phyloP scores from a whole-genome alignment of 176 grass and related monocot species.

The Canna indica region DNA sequence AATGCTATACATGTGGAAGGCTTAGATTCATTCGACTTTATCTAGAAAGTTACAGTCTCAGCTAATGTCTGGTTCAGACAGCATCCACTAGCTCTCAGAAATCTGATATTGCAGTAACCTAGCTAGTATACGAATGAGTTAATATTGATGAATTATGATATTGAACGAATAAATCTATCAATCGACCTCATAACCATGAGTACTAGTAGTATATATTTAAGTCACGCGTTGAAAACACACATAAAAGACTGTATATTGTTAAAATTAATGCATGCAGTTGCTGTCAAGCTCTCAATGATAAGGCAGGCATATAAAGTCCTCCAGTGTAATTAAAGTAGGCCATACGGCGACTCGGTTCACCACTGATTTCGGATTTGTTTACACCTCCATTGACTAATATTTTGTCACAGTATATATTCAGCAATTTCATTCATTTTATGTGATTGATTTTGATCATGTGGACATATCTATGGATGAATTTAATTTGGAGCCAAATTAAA shows the following conservation, averaged over 20 bases:
- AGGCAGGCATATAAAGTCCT: neutral
- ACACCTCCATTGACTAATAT: slow-evolving; percentile 2
- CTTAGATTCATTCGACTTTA: neutral
- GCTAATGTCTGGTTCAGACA: neutral
- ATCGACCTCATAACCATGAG: too few relatives aligned
- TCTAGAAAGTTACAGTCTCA: neutral
- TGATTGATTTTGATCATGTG: neutral
- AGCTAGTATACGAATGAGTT: too few relatives aligned
- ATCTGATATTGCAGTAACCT: neutral
- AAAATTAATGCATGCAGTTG: neutral
- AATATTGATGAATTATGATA: too few relatives aligned
- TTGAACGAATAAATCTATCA: too few relatives aligned
- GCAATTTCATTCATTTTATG: too few relatives aligned
- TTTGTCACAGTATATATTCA: neutral
- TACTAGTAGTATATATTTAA: too few relatives aligned
- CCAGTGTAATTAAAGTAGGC: neutral
- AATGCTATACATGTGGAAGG: neutral
- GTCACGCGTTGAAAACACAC: too few relatives aligned
- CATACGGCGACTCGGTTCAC: neutral
- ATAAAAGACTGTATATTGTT: neutral
- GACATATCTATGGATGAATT: too few relatives aligned
- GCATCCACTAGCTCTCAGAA: neutral
- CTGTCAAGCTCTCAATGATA: neutral
- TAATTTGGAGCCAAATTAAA: too few relatives aligned
- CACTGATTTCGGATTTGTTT: neutral